Base-by-base conservation (phyloP, 2,329 filamentous ascomycete genomes). In the Scedosporium dehoogii region DNA sequence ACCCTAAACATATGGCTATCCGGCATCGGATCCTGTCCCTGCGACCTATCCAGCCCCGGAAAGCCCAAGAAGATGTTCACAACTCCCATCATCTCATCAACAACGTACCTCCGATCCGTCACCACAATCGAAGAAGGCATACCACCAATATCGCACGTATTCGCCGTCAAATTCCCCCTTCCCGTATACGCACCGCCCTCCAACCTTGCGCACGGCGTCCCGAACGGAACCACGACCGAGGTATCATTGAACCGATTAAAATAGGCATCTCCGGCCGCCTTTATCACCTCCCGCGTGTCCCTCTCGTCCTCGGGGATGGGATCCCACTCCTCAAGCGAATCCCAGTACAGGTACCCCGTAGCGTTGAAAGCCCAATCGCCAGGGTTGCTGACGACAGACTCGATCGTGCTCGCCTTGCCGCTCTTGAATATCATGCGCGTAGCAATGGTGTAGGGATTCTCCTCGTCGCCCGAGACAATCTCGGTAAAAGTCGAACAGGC, bases 281-380 rank as follows among this genome's bases (percentile, higher is more conserved):
- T 68, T 61, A 75, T 71, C 2, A 68, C 69, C 12, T 65, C 71
- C 51, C 73, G 70, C 6, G 67, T 65, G 61, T 74, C 71, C 3
- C 72, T 69, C 62, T 71, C 65, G 42, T 63, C 68, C 38, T 69
- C 69, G 5, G 71, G 67, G 62, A 75, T 72, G 18, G 68, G 67
- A 41, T 66, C 66, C 73, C 73, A 75, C 14, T 65, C 62, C 67
- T 75, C 73, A 18, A 67, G 68, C 3, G 69, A 67, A 5, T 72
- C 70, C 68, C 71, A 74, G 62, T 71, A 72, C 58, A 71, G 67
- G 18, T 72, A 74, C n/a, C 68, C 68, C 2, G 72, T 68, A 14
- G 73, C 71, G 61, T 74, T 73, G 68, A 75, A 75, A 23, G 73
- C 68, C 73, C 73, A 75, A 67, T 74, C 72, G 51, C 72, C 73